Evolutionary conservation across 805 yeast genomes (phyloP).

Genomic region (Lipomyces orientalis): DNA sequence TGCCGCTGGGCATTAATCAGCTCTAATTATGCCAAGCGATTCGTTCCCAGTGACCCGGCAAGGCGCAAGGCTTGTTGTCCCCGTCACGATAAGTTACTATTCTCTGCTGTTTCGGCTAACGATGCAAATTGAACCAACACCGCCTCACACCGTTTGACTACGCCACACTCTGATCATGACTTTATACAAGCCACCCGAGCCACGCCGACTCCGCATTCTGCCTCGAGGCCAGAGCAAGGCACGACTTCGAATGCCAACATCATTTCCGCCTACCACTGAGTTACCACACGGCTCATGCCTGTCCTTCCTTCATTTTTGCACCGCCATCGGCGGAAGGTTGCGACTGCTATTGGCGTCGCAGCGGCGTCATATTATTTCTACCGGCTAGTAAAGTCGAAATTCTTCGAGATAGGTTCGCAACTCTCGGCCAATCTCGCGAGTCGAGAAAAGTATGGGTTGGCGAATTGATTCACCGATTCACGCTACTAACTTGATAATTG

Average conservation of each 20-base stretch:
- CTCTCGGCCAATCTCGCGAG: constrained; percentile 11
- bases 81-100: no score
- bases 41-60: background rate
- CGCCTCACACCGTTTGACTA: no score
- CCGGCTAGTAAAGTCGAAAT: constrained; percentile 11
- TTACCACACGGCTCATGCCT: background rate
- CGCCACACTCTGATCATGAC: no score
- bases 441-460: constrained; percentile 28
- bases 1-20: background rate
- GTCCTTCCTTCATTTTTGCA: constrained; percentile 21
- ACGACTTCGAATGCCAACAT: background rate
- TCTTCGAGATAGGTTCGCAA: constrained; percentile 33
- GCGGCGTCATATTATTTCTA: constrained; percentile 27
- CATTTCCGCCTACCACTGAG: background rate
- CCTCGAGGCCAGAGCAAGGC: background rate
- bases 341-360: constrained; percentile 24
- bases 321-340: constrained; percentile 32
- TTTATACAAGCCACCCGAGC: background rate
- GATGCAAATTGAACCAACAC: no score
- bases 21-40: background rate
- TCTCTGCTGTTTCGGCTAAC: no score
- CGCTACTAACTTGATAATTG: constrained; percentile 6
- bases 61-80: no score
- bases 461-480: background rate
- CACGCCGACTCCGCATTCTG: background rate